phyloP scores from a whole-genome alignment of 192 early-diverging fungal species.

The Phycomyces blakesleeanus region DNA sequence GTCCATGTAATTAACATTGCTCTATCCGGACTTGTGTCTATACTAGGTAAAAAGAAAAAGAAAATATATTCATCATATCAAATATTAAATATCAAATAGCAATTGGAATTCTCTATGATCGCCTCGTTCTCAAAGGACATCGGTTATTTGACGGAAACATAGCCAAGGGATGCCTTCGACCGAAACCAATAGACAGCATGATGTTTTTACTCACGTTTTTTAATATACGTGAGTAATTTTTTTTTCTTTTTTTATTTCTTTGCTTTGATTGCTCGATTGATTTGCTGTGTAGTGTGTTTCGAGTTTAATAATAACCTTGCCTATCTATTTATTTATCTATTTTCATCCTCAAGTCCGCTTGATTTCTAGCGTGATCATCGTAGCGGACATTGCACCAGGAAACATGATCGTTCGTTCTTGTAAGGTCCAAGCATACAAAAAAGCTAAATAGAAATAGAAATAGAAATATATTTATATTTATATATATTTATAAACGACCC shows the following conservation, averaged over 20 bases:
- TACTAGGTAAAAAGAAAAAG: constrained; percentile 21
- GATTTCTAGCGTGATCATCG: constrained; percentile 18
- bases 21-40: constrained; percentile 10
- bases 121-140: constrained; percentile 23
- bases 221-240: constrained; percentile 18
- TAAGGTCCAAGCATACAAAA: no score
- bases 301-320: background rate
- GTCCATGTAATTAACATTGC: constrained; percentile 17
- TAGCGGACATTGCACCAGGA: constrained; percentile 15
- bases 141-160: constrained; percentile 11
- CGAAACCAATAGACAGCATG: constrained; percentile 26
- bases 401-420: constrained; percentile 23
- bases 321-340: no score
- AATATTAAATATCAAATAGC: constrained; percentile 8
- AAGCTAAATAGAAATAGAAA: background rate
- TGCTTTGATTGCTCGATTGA: no score
- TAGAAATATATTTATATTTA: background rate
- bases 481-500: background rate
- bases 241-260: background rate
- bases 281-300: background rate
- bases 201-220: constrained; percentile 15
- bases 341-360: constrained; percentile 14
- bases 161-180: constrained; percentile 17
- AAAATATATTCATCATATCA: background rate
- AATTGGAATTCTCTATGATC: constrained; percentile 11